These are phyloP conservation scores for Xanthoceras sorbifolium DNA, from an alignment of 345 rosid species.

Conservation along the genomic window DNA sequence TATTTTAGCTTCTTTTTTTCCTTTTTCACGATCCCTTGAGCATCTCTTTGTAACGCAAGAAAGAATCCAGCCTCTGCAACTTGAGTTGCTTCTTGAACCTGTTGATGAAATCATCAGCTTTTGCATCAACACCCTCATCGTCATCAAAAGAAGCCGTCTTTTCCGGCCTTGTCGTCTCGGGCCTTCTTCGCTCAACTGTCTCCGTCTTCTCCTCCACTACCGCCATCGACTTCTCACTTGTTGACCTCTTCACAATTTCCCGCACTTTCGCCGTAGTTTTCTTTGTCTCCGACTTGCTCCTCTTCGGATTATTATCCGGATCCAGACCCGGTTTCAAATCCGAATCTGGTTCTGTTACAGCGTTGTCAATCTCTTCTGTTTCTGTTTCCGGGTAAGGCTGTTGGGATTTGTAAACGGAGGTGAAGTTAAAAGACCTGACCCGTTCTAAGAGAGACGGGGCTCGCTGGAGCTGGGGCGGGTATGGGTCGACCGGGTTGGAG, in stretches of 20 bases:
- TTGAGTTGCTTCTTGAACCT: slow-evolving; percentile 46
- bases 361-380: background rate
- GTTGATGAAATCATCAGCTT: slow-evolving; percentile 60
- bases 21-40: slow-evolving; percentile 18
- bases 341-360: background rate
- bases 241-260: slow-evolving; percentile 66
- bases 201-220: slow-evolving; percentile 24
- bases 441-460: slow-evolving; percentile 65
- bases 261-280: slow-evolving; percentile 14
- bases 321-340: slow-evolving; percentile 10
- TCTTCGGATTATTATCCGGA: slow-evolving; percentile 27
- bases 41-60: slow-evolving; percentile 40
- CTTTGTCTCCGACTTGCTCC: slow-evolving; percentile 50
- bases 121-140: slow-evolving; percentile 41
- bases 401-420: slow-evolving; percentile 39
- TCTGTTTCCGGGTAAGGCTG: slow-evolving; percentile 23
- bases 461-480: slow-evolving; percentile 35
- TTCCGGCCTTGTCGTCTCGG: slow-evolving; percentile 25
- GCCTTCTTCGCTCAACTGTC: slow-evolving; percentile 22
- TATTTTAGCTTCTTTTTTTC: background rate
- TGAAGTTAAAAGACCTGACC: slow-evolving; percentile 57
- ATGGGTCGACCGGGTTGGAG: slow-evolving; percentile 1
- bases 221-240: slow-evolving; percentile 49
- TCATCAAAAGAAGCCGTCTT: slow-evolving; percentile 22
- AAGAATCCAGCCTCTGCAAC: slow-evolving; percentile 56